A percentile compares a stretch with the other conserved stretches of the same genome.
These are phyloP conservation scores for Viola pubescens DNA, from an alignment of 441 rosid genomes.

Conservation along the genomic window DNA sequence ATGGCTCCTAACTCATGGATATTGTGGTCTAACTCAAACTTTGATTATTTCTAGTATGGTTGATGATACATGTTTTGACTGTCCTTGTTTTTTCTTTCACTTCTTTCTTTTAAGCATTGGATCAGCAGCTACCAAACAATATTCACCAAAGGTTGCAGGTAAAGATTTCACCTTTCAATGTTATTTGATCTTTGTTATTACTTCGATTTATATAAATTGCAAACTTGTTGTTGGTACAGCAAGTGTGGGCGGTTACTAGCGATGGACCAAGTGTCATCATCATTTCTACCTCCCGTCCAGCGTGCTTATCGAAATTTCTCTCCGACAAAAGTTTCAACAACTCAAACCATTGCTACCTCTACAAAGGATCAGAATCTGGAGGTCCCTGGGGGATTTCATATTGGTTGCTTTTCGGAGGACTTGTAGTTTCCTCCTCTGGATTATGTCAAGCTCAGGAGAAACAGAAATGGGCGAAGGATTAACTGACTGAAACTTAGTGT, in stretches of 20 bases:
- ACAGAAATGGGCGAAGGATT: no score
- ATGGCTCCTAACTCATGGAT: conserved; percentile 16
- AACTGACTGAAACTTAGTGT: no score
- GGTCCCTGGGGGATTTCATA: conserved; percentile 46
- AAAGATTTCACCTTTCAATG: conserved; percentile 4
- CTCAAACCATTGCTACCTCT: conserved; percentile 21
- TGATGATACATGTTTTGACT: neutral
- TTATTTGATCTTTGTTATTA: neutral
- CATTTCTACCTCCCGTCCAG: conserved; percentile 61
- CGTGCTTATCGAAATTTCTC: conserved; percentile 45
- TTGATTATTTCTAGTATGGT: neutral
- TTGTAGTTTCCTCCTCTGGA: conserved; percentile 5
- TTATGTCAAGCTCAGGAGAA: no score
- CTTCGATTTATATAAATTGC: neutral
- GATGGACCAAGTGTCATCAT: conserved; percentile 57
- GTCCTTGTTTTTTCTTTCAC: conserved; percentile 6
- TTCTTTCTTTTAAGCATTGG: conserved; percentile 53
- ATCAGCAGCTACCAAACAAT: conserved; percentile 70
- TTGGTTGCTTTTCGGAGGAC: conserved; percentile 56
- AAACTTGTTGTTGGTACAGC: conserved; percentile 31
- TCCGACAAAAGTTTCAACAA: conserved; percentile 23
- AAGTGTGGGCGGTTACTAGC: conserved; percentile 64
- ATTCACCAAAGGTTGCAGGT: conserved; percentile 70
- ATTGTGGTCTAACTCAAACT: conserved; percentile 8
- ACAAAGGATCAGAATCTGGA: conserved; percentile 34